Evolutionary conservation across 2,329 filamentous ascomycete species (phyloP).

Genomic region (Chaetomiaceae sp.): DNA sequence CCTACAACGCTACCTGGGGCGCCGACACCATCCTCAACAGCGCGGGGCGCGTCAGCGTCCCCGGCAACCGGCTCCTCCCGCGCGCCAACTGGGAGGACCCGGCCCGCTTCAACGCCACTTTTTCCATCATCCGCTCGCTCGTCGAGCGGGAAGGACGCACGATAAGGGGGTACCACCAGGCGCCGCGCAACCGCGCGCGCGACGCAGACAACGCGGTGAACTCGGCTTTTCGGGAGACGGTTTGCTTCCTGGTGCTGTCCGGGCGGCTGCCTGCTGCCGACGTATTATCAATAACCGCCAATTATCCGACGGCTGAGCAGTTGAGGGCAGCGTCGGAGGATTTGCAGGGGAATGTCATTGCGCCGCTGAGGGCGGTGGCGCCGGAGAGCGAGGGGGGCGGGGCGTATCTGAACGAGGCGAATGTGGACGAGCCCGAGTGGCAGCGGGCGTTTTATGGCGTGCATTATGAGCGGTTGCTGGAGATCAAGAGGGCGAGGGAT

Average conservation of each 20-base stretch:
- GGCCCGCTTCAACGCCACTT: constrained; percentile 16
- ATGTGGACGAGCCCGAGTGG: constrained; percentile 20
- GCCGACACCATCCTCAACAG: constrained; percentile 9
- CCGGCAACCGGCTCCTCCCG: constrained; percentile 20
- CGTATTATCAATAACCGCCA: neutral
- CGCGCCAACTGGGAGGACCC: constrained; percentile 18
- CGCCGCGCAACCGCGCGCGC: constrained; percentile 13
- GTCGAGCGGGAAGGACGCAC: neutral
- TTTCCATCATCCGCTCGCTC: constrained; percentile 11
- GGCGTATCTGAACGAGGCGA: constrained; percentile 33
- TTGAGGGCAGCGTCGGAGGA: constrained; percentile 9
- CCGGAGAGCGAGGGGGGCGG: constrained; percentile 25
- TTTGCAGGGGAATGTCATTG: constrained; percentile 12
- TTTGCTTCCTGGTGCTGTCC: constrained; percentile 8
- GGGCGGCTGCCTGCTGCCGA: neutral
- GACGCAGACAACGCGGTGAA: constrained; percentile 15
- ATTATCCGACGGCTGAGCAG: constrained; percentile 2
- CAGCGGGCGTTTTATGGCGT: constrained; percentile 25
- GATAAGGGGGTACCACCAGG: constrained; percentile 21
- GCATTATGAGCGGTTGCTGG: constrained; percentile 9
- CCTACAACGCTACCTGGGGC: constrained; percentile 32
- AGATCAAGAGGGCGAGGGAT: constrained; percentile 11
- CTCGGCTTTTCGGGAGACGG: constrained; percentile 5
- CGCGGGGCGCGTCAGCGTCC: constrained; percentile 8
- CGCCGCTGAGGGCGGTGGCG: constrained; percentile 25